These are phyloP conservation scores for Blastobotrys chiropterorum DNA, from an alignment of 805 yeast genomes.

Conservation along the genomic window DNA sequence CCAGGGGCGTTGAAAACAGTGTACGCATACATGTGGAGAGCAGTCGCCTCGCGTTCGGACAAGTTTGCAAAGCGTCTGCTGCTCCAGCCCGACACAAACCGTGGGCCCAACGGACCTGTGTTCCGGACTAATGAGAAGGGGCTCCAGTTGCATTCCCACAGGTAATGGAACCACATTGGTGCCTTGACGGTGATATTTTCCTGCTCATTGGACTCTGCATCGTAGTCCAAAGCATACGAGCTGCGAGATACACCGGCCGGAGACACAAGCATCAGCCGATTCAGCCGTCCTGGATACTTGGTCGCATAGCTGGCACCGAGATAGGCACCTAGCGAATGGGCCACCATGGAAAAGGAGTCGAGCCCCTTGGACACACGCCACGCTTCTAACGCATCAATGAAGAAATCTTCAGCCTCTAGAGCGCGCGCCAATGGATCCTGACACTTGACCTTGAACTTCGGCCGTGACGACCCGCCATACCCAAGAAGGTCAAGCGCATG, in stretches of 20 bases:
- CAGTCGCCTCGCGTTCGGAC: constrained; percentile 36
- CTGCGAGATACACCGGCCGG: constrained; percentile 76
- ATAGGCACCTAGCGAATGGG: constrained; percentile 94
- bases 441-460: constrained; percentile 42
- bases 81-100: constrained; percentile 85
- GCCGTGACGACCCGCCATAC: constrained; percentile 77
- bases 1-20: constrained; percentile 81
- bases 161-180: constrained; percentile 69
- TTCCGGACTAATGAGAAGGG: constrained; percentile 78
- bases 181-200: constrained; percentile 28
- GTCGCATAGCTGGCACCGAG: constrained; percentile 62
- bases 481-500: constrained; percentile 89
- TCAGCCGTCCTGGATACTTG: constrained; percentile 52
- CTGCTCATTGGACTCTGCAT: constrained; percentile 10
- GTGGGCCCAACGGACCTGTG: constrained; percentile 78
- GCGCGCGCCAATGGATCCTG: constrained; percentile 32
- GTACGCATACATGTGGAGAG: constrained; percentile 74
- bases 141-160: constrained; percentile 84
- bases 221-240: constrained; percentile 26
- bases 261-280: constrained; percentile 68
- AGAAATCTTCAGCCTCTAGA: constrained; percentile 52
- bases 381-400: constrained; percentile 53
- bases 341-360: constrained; percentile 52
- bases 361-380: constrained; percentile 55
- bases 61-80: constrained; percentile 68